These are phyloP conservation scores for Capillidium rhysosporum DNA, from an alignment of 371 early-diverging fungal species.

Conservation along the genomic window DNA sequence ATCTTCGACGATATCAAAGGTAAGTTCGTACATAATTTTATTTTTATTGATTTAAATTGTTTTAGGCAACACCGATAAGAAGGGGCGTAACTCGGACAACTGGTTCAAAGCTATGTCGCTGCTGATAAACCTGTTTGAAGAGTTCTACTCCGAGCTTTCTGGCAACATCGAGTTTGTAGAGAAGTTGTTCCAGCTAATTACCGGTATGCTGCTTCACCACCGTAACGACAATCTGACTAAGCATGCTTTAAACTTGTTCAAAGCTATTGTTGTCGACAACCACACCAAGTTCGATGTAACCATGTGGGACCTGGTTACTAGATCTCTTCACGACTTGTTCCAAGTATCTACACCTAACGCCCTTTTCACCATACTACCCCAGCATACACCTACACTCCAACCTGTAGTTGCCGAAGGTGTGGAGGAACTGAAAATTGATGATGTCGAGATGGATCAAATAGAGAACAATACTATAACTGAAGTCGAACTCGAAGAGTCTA, in stretches of 20 bases:
- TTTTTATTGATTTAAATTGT: too few relatives aligned
- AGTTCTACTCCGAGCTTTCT: constrained; percentile 30
- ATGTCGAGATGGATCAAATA: not conserved
- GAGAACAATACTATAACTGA: not conserved
- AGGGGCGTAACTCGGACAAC: constrained; percentile 12
- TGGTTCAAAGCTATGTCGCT: constrained; percentile 59
- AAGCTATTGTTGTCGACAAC: constrained; percentile 53
- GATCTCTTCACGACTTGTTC: constrained; percentile 38
- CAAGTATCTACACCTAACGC: constrained; percentile 55
- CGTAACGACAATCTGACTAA: constrained; percentile 64
- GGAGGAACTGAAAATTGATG: not conserved
- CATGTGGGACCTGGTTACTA: constrained; percentile 43
- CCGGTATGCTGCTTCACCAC: constrained; percentile 43
- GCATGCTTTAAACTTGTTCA: constrained; percentile 64
- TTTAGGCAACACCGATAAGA: not conserved
- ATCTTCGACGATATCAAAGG: constrained; percentile 60
- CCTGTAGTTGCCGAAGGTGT: not conserved
- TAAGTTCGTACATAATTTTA: too few relatives aligned
- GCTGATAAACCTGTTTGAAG: constrained; percentile 52
- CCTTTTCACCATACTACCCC: constrained; percentile 29
- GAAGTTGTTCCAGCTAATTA: constrained; percentile 49
- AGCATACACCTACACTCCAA: not conserved
- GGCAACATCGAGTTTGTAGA: constrained; percentile 26
- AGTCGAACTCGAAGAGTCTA: too few relatives aligned
- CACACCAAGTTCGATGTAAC: constrained; percentile 30